Evolutionary conservation across 108 stramenopile species (phyloP), one percentile per base, ranked within the genome.

Genomic region (Cyclotella atomus): DNA sequence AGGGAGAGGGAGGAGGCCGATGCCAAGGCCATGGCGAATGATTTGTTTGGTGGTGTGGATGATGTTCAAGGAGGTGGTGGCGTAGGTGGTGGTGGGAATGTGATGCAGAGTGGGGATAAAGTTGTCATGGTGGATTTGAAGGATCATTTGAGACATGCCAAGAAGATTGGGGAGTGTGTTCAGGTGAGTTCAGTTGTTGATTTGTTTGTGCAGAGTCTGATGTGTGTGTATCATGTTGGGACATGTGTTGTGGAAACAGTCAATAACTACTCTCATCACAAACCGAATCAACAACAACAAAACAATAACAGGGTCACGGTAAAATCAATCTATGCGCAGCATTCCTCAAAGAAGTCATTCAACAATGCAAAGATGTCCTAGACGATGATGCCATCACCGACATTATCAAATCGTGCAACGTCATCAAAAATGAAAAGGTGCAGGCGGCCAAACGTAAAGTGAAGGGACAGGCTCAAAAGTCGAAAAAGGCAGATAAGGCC

Each of bases 351-450:
- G 95, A 96, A 68, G 84, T 85, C 21, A 77, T 94, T 47, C 45
- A 84, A 70, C 83, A 91, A 76, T 89, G 84, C 62, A 96, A 94
- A 71, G 93, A 93, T 52, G 85, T 91, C 9, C 73, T 96, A 23
- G 91, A 94, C 44, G 91, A 90, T 29, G 89, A 89, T 76, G 90
- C 91, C 49, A 90, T 96, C 64, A 77, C 87, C 3, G 95, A 96
- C 23, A 85, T 96, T 47, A 94, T 96, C 82, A 96, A 93, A 69
- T 71, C 84, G 24, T 89, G 90, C 70, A 96, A 94, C 61, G 89
- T 94, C 14, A 91, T 96, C 77, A 96, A 96, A 77, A 96, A 96
- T 70, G 95, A 96, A 35, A 96, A 94, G 77, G 85, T 93, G 23
- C 91, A 92, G 76, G 83, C 74, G 33, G 81, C 88, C 10, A 96